phyloP scores from a whole-genome alignment of 257 asterid genomes.

The Cynanchum wilfordii region DNA sequence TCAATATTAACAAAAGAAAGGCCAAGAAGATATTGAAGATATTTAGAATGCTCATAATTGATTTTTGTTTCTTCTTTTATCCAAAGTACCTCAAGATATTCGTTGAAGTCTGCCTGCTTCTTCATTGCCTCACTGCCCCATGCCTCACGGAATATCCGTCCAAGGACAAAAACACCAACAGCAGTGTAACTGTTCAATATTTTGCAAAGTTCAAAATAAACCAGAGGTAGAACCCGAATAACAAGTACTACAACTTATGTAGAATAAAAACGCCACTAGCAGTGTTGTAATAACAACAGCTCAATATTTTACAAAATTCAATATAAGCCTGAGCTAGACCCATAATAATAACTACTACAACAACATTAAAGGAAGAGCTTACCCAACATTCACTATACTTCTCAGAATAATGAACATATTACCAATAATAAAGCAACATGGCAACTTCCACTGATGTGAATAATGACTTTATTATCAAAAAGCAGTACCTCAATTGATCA shows the following conservation, averaged over 20 bases:
- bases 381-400: background rate
- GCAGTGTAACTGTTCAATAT: slow-evolving; percentile 67
- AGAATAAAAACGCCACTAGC: slow-evolving; percentile 98
- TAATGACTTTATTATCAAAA: background rate
- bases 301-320: background rate
- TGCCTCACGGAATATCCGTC: slow-evolving; percentile 78
- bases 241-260: background rate
- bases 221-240: background rate
- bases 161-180: slow-evolving; percentile 97
- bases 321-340: background rate
- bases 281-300: slow-evolving; percentile 50
- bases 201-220: background rate
- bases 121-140: slow-evolving; percentile 84
- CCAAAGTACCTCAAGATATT: slow-evolving; percentile 69
- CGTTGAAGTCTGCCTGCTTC: slow-evolving; percentile 94
- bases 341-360: slow-evolving; percentile 18
- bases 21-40: background rate
- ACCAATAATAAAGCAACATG: background rate
- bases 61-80: too few species aligned
- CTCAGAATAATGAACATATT: background rate
- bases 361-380: slow-evolving; percentile 3
- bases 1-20: background rate
- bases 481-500: background rate
- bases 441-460: background rate
- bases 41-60: background rate